Evolutionary conservation across 371 early-diverging fungal genomes (phyloP).

Genomic region (Catenaria anguillulae): DNA sequence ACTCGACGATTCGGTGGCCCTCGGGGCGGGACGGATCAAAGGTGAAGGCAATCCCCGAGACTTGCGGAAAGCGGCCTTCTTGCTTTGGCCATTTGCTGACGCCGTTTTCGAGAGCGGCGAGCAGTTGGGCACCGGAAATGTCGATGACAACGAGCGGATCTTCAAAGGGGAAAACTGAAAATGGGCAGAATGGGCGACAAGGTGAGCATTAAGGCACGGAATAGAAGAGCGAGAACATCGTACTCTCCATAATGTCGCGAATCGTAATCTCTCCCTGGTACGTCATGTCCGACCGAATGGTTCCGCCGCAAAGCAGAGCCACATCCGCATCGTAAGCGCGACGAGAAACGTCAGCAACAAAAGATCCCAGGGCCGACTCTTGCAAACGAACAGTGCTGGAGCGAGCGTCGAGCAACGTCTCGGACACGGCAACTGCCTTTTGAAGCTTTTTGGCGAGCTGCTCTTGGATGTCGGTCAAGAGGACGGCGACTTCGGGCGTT

Average conservation of each 20-base stretch:
- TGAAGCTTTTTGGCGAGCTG: constrained; percentile 27
- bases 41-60: constrained; percentile 38
- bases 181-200: no score
- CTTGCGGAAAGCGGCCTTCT: constrained; percentile 48
- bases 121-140: constrained; percentile 36
- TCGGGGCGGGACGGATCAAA: constrained; percentile 33
- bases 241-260: constrained; percentile 39
- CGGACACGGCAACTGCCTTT: constrained; percentile 32
- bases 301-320: constrained; percentile 38
- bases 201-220: no score
- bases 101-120: constrained; percentile 40
- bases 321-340: constrained; percentile 21
- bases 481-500: constrained; percentile 20
- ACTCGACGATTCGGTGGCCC: constrained; percentile 27
- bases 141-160: constrained; percentile 43
- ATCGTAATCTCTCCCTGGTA: constrained; percentile 37
- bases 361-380: constrained; percentile 41
- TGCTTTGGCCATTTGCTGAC: constrained; percentile 43
- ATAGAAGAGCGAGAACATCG: no score
- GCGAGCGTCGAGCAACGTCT: constrained; percentile 33
- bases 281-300: constrained; percentile 37
- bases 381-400: constrained; percentile 32
- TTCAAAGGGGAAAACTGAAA: constrained; percentile 46
- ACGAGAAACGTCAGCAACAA: constrained; percentile 45
- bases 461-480: constrained; percentile 24